Percentiles rank a stretch among this genome's conserved stretches.
Evolutionary conservation across 768 basidiomycete species (phyloP).

Genomic region (Kwoniella mangroviensis): DNA sequence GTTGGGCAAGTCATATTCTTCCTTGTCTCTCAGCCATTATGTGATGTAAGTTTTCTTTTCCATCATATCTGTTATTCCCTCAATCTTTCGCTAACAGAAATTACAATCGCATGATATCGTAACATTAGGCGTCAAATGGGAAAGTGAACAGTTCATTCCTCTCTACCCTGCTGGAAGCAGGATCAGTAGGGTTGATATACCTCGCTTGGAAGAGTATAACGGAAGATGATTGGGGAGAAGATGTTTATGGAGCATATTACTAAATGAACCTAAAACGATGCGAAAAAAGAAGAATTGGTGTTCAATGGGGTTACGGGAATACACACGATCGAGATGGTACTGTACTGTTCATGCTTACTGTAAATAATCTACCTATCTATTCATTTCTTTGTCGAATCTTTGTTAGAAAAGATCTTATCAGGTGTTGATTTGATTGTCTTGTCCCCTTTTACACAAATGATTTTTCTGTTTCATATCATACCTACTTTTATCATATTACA

Average conservation of each 20-base stretch:
- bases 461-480: too few species aligned
- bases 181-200: constrained; percentile 70
- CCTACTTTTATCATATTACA: too few species aligned
- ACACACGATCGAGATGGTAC: too few species aligned
- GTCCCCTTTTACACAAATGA: too few species aligned
- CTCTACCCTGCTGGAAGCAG: constrained; percentile 81
- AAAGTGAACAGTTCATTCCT: constrained; percentile 87
- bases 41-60: constrained; percentile 61
- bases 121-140: constrained; percentile 60
- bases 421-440: too few species aligned
- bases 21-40: constrained; percentile 76
- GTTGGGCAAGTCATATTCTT: constrained; percentile 82
- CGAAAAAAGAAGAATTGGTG: too few species aligned
- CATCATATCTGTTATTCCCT: not conserved
- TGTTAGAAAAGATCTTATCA: too few species aligned
- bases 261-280: not conserved
- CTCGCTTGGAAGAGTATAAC: constrained; percentile 77
- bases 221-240: constrained; percentile 66
- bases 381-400: too few species aligned
- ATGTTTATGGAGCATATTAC: constrained; percentile 22
- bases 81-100: not conserved
- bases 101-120: constrained; percentile 2
- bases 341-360: too few species aligned
- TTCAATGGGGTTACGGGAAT: too few species aligned
- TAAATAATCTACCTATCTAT: too few species aligned